Evolutionary conservation across 371 early-diverging fungal species (phyloP).

Genomic region (Actinomucor elegans): DNA sequence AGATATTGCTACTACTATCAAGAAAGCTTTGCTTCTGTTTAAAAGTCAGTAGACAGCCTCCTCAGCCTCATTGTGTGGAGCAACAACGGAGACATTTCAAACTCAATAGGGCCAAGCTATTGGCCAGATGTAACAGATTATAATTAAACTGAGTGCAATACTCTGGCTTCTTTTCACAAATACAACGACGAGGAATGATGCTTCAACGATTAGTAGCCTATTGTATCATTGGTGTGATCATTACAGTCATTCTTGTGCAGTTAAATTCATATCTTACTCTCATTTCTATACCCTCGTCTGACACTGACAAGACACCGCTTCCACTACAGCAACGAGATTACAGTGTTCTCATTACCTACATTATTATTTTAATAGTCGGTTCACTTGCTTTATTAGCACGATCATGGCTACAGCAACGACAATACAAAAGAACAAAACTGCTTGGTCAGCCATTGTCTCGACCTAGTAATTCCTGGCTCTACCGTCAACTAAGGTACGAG

Average conservation of each 20-base stretch:
- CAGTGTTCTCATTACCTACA: conserved; percentile 5
- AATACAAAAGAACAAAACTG: background rate
- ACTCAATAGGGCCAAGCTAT: no score
- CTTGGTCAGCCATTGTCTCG: background rate
- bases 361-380: background rate
- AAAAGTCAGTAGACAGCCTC: no score
- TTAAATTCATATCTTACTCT: conserved; percentile 17
- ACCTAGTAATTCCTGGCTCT: background rate
- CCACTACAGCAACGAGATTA: conserved; percentile 22
- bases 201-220: background rate
- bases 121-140: no score
- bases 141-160: no score
- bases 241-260: conserved; percentile 8
- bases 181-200: no score
- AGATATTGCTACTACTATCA: no score
- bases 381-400: background rate
- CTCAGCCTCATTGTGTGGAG: no score
- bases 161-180: no score
- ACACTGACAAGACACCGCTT: background rate
- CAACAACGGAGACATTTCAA: no score
- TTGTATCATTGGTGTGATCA: conserved; percentile 2
- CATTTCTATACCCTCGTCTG: background rate
- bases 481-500: conserved; percentile 4
- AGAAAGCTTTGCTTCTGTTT: no score
- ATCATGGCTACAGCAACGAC: background rate